A percentile compares a stretch with the other conserved stretches of the same genome.
Evolutionary conservation across 768 basidiomycete genomes (phyloP).

Genomic region (Cubamyces lactineus): DNA sequence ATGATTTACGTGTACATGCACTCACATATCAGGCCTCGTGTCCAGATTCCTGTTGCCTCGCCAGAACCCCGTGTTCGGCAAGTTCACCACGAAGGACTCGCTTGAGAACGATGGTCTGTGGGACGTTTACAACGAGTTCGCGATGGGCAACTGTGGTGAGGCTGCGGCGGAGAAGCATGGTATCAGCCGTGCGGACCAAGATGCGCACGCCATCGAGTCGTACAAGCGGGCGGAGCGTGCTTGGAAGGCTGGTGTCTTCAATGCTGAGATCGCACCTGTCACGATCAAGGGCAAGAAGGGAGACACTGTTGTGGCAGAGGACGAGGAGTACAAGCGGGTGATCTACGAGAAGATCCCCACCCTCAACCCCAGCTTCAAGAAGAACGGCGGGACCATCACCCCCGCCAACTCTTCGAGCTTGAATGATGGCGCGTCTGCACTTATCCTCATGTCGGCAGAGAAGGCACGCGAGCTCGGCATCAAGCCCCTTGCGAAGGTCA

Average conservation of each 20-base stretch:
- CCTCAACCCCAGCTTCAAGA: conserved; percentile 88
- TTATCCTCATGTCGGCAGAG: conserved; percentile 92
- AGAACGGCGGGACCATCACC: conserved; percentile 85
- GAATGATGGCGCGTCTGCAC: conserved; percentile 95
- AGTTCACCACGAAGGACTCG: conserved; percentile 85
- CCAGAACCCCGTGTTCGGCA: conserved; percentile 83
- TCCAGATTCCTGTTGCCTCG: conserved; percentile 80
- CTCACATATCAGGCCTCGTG: conserved; percentile 9
- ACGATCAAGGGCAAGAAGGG: conserved; percentile 95
- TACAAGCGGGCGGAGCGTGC: conserved; percentile 92
- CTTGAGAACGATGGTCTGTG: conserved; percentile 91
- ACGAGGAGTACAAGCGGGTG: conserved; percentile 98
- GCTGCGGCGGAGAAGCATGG: conserved; percentile 75
- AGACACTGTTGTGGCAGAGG: conserved; percentile 85
- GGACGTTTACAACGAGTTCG: conserved; percentile 97
- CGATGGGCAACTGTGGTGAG: conserved; percentile 99
- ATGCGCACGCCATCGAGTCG: conserved; percentile 91
- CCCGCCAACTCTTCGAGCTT: conserved; percentile 95
- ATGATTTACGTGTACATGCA: conserved; percentile 12
- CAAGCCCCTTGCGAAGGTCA: conserved; percentile 90
- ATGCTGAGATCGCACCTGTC: conserved; percentile 87
- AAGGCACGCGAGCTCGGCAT: conserved; percentile 91
- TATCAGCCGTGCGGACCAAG: conserved; percentile 87
- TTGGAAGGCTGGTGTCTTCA: conserved; percentile 85
- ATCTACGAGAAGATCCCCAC: conserved; percentile 92